A percentile compares a stretch with the other conserved stretches of the same genome.
Conservation (phyloP, 2,329 filamentous ascomycete species). For the Fragosphaeria purpurea region DNA sequence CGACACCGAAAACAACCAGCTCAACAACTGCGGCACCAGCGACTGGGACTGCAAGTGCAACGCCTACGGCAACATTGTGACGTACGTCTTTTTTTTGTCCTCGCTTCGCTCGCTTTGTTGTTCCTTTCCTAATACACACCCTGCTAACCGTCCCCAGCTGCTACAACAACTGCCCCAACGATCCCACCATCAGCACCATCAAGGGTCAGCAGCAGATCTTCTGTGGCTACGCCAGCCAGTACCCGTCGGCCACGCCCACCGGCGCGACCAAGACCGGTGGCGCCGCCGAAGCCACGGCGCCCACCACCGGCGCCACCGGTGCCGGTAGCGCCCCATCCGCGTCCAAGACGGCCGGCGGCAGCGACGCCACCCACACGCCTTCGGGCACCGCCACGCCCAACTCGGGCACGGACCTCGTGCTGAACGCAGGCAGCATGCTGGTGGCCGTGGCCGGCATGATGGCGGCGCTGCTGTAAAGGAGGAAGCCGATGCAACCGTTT, state of each 20-base stretch:
- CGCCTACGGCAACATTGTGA: conserved; percentile 33
- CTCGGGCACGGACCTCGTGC: conserved; percentile 17
- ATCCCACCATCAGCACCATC: conserved; percentile 26
- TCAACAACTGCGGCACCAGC: conserved; percentile 25
- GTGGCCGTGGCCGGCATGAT: conserved; percentile 23
- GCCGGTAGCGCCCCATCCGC: conserved; percentile 7
- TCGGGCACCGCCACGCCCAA: conserved; percentile 13
- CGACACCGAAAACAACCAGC: conserved; percentile 26
- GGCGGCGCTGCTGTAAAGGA: conserved; percentile 20
- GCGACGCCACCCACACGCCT: conserved; percentile 6
- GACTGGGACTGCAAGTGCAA: conserved; percentile 40
- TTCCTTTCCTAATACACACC: not conserved
- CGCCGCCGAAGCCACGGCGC: conserved; percentile 15
- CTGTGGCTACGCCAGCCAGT: conserved; percentile 37
- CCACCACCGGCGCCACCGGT: conserved; percentile 14
- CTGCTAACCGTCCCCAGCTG: conserved; percentile 24
- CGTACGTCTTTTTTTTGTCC: conserved; percentile 25
- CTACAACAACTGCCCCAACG: conserved; percentile 44
- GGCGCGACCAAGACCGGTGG: conserved; percentile 16
- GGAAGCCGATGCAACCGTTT: not conserved
- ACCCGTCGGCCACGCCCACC: conserved; percentile 25
- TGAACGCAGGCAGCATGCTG: conserved; percentile 21
- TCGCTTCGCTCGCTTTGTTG: not conserved
- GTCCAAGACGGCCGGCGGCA: conserved; percentile 1
- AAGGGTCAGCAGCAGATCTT: conserved; percentile 30